phyloP scores from a whole-genome alignment of 345 rosid genomes.

The Lagerstroemia speciosa region DNA sequence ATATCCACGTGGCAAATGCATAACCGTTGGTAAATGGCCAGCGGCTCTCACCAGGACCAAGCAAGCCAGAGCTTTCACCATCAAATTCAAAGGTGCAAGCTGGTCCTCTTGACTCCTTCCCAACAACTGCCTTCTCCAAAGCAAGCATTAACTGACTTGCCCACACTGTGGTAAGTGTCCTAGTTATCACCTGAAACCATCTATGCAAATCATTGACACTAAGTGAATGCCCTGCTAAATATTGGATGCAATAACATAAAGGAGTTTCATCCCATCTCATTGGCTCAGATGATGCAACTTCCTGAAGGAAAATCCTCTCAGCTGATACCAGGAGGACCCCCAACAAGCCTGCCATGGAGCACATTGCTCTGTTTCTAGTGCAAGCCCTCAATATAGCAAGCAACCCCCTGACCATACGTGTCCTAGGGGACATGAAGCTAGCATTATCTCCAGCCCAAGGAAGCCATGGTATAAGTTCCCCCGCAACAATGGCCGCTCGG shows the following conservation, averaged over 20 bases:
- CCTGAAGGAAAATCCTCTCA: constrained; percentile 63
- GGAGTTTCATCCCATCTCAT: constrained; percentile 69
- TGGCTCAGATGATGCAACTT: constrained; percentile 33
- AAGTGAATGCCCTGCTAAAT: constrained; percentile 86
- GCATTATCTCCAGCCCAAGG: constrained; percentile 64
- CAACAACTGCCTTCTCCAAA: constrained; percentile 82
- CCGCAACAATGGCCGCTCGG: constrained; percentile 93
- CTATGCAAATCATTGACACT: constrained; percentile 69
- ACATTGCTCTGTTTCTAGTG: constrained; percentile 99
- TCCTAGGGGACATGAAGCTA: constrained; percentile 79
- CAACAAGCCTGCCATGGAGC: constrained; percentile 83
- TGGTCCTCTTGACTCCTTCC: constrained; percentile 95
- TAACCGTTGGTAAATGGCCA: constrained; percentile 98
- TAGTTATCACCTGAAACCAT: constrained; percentile 70
- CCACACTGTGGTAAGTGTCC: constrained; percentile 55
- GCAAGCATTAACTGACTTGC: constrained; percentile 65
- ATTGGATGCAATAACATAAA: constrained; percentile 74
- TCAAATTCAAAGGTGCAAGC: constrained; percentile 90
- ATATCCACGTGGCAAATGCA: constrained; percentile 95
- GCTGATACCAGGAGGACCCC: constrained; percentile 82
- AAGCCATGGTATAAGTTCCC: constrained; percentile 88
- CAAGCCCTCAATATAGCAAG: constrained; percentile 89
- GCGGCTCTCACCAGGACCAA: constrained; percentile 98
- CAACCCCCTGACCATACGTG: constrained; percentile 86
- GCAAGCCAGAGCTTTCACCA: constrained; percentile 99